phyloP scores from a whole-genome alignment of 768 basidiomycete species.

The Leucocoprinus birnbaumii region DNA sequence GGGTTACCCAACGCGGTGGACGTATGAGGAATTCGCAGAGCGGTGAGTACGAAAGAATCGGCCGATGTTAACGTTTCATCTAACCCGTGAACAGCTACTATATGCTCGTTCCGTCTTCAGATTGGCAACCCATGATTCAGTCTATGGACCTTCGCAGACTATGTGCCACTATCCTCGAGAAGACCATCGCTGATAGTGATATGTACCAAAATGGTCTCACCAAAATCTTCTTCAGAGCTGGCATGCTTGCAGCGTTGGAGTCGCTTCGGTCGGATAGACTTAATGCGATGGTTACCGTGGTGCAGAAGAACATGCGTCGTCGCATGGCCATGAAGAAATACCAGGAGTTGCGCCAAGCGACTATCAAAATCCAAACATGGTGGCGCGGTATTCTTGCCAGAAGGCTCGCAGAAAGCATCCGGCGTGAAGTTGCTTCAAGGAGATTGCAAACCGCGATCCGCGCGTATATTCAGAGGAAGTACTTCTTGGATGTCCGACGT shows the following conservation, averaged over 20 bases:
- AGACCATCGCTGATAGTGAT: conserved; percentile 88
- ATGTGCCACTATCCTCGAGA: conserved; percentile 80
- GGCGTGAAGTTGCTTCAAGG: conserved; percentile 71
- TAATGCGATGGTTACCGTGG: conserved; percentile 88
- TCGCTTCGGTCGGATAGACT: conserved; percentile 84
- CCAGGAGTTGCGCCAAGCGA: conserved; percentile 60
- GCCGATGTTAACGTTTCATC: background rate
- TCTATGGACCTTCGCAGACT: conserved; percentile 75
- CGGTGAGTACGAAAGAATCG: conserved; percentile 49
- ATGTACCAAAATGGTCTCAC: conserved; percentile 97
- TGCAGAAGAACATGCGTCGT: conserved; percentile 96
- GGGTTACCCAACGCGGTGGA: conserved; percentile 98
- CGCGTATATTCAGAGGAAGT: conserved; percentile 69
- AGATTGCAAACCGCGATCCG: conserved; percentile 74
- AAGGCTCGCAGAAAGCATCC: conserved; percentile 64
- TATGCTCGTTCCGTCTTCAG: conserved; percentile 86
- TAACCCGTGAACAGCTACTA: conserved; percentile 68
- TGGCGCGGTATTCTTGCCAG: conserved; percentile 88
- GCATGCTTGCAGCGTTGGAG: conserved; percentile 96
- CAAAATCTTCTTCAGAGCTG: conserved; percentile 99
- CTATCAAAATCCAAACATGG: conserved; percentile 90
- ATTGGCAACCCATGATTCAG: conserved; percentile 87
- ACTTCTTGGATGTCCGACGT: conserved; percentile 59
- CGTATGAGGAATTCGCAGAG: conserved; percentile 97
- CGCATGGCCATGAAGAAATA: conserved; percentile 83